Evolutionary conservation across 352 stramenopile genomes (phyloP), one percentile per base, ranked within the genome.

Genomic region (Phytophthora pisi): DNA sequence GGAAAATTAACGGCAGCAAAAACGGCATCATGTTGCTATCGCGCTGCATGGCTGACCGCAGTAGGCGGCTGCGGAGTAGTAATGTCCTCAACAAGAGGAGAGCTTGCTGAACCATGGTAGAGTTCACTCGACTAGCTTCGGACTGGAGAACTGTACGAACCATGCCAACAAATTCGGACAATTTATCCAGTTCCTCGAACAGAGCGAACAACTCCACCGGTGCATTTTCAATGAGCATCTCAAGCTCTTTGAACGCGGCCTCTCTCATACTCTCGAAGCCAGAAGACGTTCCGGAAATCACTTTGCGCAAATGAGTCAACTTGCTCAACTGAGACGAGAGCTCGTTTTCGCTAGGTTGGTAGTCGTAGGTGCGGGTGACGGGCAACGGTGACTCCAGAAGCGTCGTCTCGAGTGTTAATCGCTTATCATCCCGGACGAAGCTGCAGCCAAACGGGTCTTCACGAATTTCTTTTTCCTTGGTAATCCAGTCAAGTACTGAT

Each of bases 81-180:
- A 90, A 6, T 26, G 76, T 75, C 34, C 78, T 82, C 6, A 90
- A 56, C 9, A 84, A 54, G 6, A 79, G 23, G 24, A 88, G 74
- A 3, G 63, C 45, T 45, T 70, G 24, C 26, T 70, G 47, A 52
- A 66, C 16, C 26, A 78, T 60, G 1, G 57, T 54, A 13, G 66
- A 51, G 40, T 72, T 28, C 28, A 54, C 23, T 42, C 31, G 57
- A 59, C 18, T 45, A 26, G 18, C 10, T 18, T 72, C 57, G 20
- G 6, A 13, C 53, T 63, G 53, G 7, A 71, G 18, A 57, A 72
- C 52, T 1, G 26, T 38, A 28, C 67, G 46, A 55, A 66, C 24
- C 16, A 72, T 26, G 24, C 71, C 38, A 11, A 75, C 26, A 1
- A 82, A 18, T 34, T 68, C 51, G n/a, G 68, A 54, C 3, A 81